These are phyloP conservation scores for Peronospora farinosa DNA, from an alignment of 352 stramenopile genomes.

Conservation along the genomic window DNA sequence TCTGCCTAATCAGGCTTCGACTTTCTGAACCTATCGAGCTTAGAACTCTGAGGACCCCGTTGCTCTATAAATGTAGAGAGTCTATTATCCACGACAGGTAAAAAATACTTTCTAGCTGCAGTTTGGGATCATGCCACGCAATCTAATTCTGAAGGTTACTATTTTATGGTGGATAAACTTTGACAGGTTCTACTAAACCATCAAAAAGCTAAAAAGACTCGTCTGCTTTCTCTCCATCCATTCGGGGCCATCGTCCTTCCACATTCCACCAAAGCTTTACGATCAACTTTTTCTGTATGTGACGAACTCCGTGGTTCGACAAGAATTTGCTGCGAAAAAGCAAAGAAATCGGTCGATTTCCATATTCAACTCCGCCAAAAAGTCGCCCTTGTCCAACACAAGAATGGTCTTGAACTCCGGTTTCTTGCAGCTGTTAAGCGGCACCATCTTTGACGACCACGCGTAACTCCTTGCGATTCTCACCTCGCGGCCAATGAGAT, in stretches of 20 bases:
- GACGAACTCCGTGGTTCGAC: conserved; percentile 67
- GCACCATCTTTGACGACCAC: conserved; percentile 14
- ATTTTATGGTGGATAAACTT: too few species aligned
- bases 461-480: conserved; percentile 60
- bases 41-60: too few species aligned
- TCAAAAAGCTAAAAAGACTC: too few species aligned
- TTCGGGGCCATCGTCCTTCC: conserved; percentile 10
- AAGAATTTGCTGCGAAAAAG: conserved; percentile 54
- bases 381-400: conserved; percentile 53
- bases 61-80: too few species aligned
- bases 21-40: too few species aligned
- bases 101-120: too few species aligned
- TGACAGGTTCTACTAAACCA: too few species aligned
- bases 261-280: conserved; percentile 67
- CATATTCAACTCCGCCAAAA: conserved; percentile 55
- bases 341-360: background rate
- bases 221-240: conserved; percentile 59
- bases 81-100: too few species aligned
- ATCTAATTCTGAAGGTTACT: too few species aligned
- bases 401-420: conserved; percentile 33
- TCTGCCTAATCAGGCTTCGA: too few species aligned
- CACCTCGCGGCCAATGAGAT: conserved; percentile 52
- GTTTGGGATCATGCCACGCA: too few species aligned
- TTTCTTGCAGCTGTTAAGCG: conserved; percentile 28
- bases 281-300: conserved; percentile 59